Base-by-base conservation (phyloP, 306 rosid species). In the Lathyrus tuberosus region DNA sequence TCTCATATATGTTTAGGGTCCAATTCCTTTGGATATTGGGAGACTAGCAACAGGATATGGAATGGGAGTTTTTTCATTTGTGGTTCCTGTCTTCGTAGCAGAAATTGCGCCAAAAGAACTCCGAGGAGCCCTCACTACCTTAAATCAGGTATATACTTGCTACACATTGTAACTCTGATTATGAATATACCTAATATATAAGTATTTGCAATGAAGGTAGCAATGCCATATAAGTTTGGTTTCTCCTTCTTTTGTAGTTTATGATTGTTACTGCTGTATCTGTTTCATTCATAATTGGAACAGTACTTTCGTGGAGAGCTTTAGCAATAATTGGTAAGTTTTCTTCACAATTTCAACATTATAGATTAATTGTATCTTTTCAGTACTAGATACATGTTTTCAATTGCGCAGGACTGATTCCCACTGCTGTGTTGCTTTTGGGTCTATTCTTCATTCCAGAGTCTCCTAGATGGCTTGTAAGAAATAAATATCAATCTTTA, bases 401-500 rank as follows among this genome's bases (percentile, higher is more conserved):
- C 82, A 82, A 86, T 80, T 78, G 84, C 86, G 84, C 86, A 94
- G 97, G 86, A 24, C 90, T 94, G 24, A 26, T 84, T 81, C 98
- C 97, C 16, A 82, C 89, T 48, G 91, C 86, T 42, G 69, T 94
- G 44, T 78, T 89, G 79, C 79, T 84, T 71, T 73, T 88, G 37
- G 98, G 98, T 81, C 95, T 90, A 72, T 75, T 90, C 79, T 78
- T 90, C 78, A 85, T 94, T 76, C 98, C 96, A 0, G 98, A 94
- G 83, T 94, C 98, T 82, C 98, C 98, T 28, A 87, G 98, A 90
- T 94, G 97, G 97, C 81, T 94, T 78, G 98, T 94, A 78, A 85
- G 87, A 62, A 84, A 40, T 46, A 15, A 26, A 51, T 44, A 70
- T 24, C 12, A 20, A 40, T 35, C 3, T 7, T 35, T 8, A 35